Evolutionary conservation across 1,284 basidiomycete species (phyloP).

Genomic region (Cerioporus squamosus): DNA sequence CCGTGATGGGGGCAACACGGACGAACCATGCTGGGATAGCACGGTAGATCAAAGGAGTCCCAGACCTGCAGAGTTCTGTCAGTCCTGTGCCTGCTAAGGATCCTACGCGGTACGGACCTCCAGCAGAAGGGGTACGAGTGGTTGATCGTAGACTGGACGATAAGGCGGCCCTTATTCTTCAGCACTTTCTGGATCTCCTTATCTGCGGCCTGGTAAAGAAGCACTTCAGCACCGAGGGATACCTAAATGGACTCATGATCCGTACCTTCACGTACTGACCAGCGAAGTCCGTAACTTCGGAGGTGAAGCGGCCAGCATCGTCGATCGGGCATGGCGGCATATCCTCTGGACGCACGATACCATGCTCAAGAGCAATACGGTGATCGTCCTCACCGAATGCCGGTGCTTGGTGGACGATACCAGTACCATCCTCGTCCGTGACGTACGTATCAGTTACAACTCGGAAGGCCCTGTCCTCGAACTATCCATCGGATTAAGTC

Average conservation of each 20-base stretch:
- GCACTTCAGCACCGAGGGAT: not conserved
- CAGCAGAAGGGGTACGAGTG: constrained; percentile 99
- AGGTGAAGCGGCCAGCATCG: constrained; percentile 87
- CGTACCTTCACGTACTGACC: constrained; percentile 91
- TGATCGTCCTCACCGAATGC: constrained; percentile 99
- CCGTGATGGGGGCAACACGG: constrained; percentile 83
- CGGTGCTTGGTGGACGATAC: constrained; percentile 98
- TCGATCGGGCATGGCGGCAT: constrained; percentile 97
- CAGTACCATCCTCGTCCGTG: constrained; percentile 92
- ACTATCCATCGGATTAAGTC: constrained; percentile 49
- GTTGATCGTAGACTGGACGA: constrained; percentile 86
- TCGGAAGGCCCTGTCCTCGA: constrained; percentile 90
- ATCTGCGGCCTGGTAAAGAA: constrained; percentile 75
- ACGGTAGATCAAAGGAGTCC: constrained; percentile 95
- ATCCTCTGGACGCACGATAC: constrained; percentile 83
- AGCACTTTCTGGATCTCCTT: constrained; percentile 93
- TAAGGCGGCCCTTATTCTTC: constrained; percentile 87
- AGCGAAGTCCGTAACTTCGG: constrained; percentile 88
- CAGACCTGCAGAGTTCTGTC: constrained; percentile 60
- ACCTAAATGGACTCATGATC: not conserved
- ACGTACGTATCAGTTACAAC: constrained; percentile 94
- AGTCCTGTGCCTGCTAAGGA: not conserved
- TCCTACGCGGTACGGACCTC: constrained; percentile 57
- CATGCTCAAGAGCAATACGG: constrained; percentile 87
- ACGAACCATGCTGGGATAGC: constrained; percentile 98